Percentiles rank a stretch among this genome's conserved stretches.
These are phyloP conservation scores for Phytophthora macrochlamydospora DNA, from an alignment of 352 stramenopile genomes.

Conservation along the genomic window DNA sequence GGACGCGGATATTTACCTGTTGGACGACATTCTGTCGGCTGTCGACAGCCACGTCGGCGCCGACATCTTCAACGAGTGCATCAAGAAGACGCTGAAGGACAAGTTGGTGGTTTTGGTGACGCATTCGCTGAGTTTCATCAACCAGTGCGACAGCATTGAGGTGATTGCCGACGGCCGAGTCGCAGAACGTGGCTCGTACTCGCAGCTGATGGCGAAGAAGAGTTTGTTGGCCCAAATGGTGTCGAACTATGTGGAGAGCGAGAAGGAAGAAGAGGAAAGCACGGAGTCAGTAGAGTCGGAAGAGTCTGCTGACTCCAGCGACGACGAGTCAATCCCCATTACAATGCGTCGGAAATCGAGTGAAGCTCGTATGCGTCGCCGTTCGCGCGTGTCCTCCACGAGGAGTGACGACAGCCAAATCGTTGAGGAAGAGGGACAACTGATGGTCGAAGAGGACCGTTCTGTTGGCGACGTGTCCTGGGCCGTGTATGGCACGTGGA, in stretches of 20 bases:
- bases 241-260: slow-evolving; percentile 64
- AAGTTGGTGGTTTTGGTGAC: slow-evolving; percentile 95
- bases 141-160: slow-evolving; percentile 50
- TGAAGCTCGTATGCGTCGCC: slow-evolving; percentile 33
- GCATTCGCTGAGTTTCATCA: slow-evolving; percentile 66
- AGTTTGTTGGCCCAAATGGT: slow-evolving; percentile 65
- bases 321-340: slow-evolving; percentile 43
- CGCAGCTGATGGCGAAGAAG: slow-evolving; percentile 61
- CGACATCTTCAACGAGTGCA: slow-evolving; percentile 95
- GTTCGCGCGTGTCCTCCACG: slow-evolving; percentile 59
- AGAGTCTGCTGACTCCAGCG: slow-evolving; percentile 24
- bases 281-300: slow-evolving; percentile 23
- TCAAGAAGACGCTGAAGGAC: slow-evolving; percentile 81
- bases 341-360: slow-evolving; percentile 24
- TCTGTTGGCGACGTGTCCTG: slow-evolving; percentile 76
- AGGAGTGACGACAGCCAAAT: slow-evolving; percentile 58
- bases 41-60: slow-evolving; percentile 97
- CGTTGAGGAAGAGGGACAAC: slow-evolving; percentile 35
- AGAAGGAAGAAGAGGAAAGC: slow-evolving; percentile 55
- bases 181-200: slow-evolving; percentile 59
- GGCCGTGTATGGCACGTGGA: slow-evolving; percentile 68
- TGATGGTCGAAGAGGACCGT: slow-evolving; percentile 79
- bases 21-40: slow-evolving; percentile 96
- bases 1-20: slow-evolving; percentile 94
- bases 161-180: slow-evolving; percentile 58